Percentiles rank a stretch among this genome's conserved stretches.
phyloP scores from a whole-genome alignment of 192 early-diverging fungal species.

The Rhizoclosmatium globosum region DNA sequence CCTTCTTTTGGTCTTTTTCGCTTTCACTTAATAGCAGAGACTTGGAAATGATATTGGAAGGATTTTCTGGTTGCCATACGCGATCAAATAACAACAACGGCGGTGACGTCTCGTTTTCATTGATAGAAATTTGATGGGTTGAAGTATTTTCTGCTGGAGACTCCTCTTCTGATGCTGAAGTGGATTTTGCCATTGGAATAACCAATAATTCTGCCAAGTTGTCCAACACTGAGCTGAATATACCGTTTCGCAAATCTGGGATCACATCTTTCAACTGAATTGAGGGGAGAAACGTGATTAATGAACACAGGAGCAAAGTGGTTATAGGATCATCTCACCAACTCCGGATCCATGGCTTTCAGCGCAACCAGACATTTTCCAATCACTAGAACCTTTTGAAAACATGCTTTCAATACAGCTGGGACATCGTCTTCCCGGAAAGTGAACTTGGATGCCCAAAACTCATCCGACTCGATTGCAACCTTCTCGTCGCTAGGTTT shows the following conservation, averaged over 20 bases:
- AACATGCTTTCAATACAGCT: not conserved
- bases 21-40: too few species aligned
- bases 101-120: not conserved
- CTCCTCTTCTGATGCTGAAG: too few species aligned
- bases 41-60: not conserved
- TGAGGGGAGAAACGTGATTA: too few species aligned
- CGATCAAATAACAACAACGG: conserved; percentile 3
- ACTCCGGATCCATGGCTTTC: conserved; percentile 27
- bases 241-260: not conserved
- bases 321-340: not conserved
- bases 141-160: not conserved
- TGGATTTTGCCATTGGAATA: not conserved
- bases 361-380: conserved; percentile 32
- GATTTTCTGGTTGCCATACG: not conserved
- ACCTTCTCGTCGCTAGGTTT: not conserved
- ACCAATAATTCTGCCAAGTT: not conserved
- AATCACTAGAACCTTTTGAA: not conserved
- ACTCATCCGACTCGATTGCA: not conserved
- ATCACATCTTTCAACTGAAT: conserved; percentile 13
- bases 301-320: too few species aligned
- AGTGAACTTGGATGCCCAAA: conserved; percentile 12
- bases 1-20: too few species aligned
- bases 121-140: not conserved
- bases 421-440: not conserved
- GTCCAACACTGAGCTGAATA: not conserved